Evolutionary conservation across 331 rosid genomes (phyloP), one percentile per base, ranked within the genome.

Genomic region (Telfairia occidentalis): DNA sequence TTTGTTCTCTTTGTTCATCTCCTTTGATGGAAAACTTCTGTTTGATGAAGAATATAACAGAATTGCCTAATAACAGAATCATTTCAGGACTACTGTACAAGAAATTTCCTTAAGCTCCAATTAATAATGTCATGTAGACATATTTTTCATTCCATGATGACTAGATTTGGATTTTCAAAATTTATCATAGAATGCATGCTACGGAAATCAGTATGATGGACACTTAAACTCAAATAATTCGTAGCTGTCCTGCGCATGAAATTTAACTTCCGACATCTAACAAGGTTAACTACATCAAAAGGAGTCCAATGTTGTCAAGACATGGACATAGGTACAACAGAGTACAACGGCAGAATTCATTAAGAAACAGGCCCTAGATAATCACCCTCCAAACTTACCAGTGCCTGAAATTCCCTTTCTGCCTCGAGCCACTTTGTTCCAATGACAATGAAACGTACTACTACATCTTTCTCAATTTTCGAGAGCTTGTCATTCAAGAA

Each of bases 371-470:
- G 91, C 35, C 98, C 98, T 0, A 94, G 85, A 83, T 89, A 86
- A 80, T 94, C 89, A 3, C 89, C 97, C 59, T 89, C 90, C 84
- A 94, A 38, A 82, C 95, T 84, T 10, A 91, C 98, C 87, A 94
- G 65, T 0, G 96, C 98, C 78, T 89, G 98, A 66, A 87, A 89
- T 32, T 94, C 92, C 86, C 97, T 82, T n/a, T 91, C 90, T 5
- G 95, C 97, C 65, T 91, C 96, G n/a, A 91, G 82, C 98, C 95
- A 94, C 89, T 87, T 91, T 0, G 96, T 90, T 4, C 97, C 98
- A 0, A 91, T 84, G 73, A 91, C 98, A 2, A 87, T 81, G 78
- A 83, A 79, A 64, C 97, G 92, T 28, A 94, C 85, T 0, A 32
- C 40, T 2, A 71, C 89, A 26, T 84, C 96, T 58, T 90, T 90